Evolutionary conservation across 768 basidiomycete species (phyloP), one percentile per base, ranked within the genome.

Genomic region (Lactifluus subvellereus): DNA sequence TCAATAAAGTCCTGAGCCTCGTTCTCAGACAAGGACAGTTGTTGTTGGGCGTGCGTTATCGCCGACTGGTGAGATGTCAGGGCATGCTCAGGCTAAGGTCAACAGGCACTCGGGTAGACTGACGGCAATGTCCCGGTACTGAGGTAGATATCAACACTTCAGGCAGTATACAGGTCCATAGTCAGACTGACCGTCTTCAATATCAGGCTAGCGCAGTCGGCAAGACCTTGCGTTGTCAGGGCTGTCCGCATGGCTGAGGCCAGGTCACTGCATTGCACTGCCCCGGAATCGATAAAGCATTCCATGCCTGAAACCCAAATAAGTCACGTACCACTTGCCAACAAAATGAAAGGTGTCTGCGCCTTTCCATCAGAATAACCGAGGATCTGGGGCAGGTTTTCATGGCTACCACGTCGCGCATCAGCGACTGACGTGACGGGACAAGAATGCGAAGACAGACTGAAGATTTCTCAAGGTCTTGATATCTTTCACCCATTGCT

Each of bases 401-500:
- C 79, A 60, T 82, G 82, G 63, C 82, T 81, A 8, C 10, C 47
- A 49, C 27, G 53, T 40, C 20, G 43, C 50, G 30, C 37, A 38
- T 16, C 52, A 43, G 38, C 10, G 18, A 22, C 52, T 22, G 20
- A 8, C 53, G 4, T 14, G 52, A 22, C 14, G 14, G 22, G 30
- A 43, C 16, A 20, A 40, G 3, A 5, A 11, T 1, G 13, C 13
- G 14, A 59, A 48, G 18, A 71, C 80, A 55, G 59, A 82, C 82
- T 77, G 78, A n/a, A 82, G 60, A 59, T 78, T 78, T 66, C 82
- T 79, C 47, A 84, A 72, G 30, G 75, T 71, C 68, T 80, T 82
- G 27, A 84, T 77, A 57, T 84, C 82, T 35, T 72, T 71, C 18
- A 81, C 59, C 82, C 82, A 83, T 69, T 72, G 70, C 82, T 82